Evolutionary conservation across 257 asterid species (phyloP).

Genomic region (Solanum etuberosum): DNA sequence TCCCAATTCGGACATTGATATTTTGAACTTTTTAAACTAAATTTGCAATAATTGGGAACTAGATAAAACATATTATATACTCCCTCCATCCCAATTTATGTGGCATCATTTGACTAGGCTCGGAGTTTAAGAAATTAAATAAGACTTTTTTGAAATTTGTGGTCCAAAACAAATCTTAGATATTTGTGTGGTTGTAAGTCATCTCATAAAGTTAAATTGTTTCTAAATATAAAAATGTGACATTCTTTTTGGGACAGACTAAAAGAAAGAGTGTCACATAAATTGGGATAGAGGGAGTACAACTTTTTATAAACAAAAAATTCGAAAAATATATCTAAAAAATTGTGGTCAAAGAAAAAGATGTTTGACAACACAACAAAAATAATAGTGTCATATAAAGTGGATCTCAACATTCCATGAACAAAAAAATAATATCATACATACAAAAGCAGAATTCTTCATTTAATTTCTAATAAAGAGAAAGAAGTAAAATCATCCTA

Average conservation of each 20-base stretch:
- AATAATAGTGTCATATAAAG: not conserved
- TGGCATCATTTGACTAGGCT: not conserved
- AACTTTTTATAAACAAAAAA: not conserved
- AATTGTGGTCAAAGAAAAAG: not conserved
- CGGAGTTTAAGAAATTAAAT: not conserved
- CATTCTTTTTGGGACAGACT: no score
- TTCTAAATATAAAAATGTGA: no score
- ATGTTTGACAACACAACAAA: not conserved
- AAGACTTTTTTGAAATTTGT: not conserved
- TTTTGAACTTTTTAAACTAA: not conserved
- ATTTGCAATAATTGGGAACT: not conserved
- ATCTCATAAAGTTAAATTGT: not conserved
- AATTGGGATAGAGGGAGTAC: not conserved
- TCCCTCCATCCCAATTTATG: not conserved
- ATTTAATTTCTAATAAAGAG: not conserved
- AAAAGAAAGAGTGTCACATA: not conserved
- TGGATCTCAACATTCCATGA: not conserved
- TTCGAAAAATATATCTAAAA: not conserved
- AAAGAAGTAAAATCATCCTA: not conserved
- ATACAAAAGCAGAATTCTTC: not conserved
- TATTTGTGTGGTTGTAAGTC: not conserved
- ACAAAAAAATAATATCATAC: not conserved
- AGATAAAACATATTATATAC: not conserved
- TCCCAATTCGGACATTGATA: not conserved
- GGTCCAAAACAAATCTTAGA: not conserved